Evolutionary conservation across 345 rosid species (phyloP).

Genomic region (Acer saccharum): DNA sequence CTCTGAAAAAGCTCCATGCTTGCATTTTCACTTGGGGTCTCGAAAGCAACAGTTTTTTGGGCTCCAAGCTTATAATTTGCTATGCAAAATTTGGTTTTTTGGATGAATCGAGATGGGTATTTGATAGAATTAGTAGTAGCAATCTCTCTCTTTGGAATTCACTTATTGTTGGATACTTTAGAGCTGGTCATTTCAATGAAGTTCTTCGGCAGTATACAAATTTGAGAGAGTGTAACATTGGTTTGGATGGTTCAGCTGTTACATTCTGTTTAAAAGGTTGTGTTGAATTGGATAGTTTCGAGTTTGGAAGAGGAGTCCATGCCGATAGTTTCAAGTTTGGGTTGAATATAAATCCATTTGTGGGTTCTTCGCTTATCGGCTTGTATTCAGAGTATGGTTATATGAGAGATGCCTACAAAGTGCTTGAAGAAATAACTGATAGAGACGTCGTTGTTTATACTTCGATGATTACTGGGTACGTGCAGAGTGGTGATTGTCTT

Average conservation of each 20-base stretch:
- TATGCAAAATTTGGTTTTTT: slow-evolving; percentile 25
- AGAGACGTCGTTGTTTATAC: slow-evolving; percentile 39
- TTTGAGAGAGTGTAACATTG: slow-evolving; percentile 25
- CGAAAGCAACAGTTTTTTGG: slow-evolving; percentile 13
- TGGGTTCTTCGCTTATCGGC: slow-evolving; percentile 32
- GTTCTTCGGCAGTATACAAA: slow-evolving; percentile 30
- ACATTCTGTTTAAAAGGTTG: slow-evolving; percentile 32
- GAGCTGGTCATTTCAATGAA: slow-evolving; percentile 25
- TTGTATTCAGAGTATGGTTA: slow-evolving; percentile 25
- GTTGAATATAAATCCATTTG: slow-evolving; percentile 17
- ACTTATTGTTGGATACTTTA: slow-evolving; percentile 27
- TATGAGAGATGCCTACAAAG: slow-evolving; percentile 29
- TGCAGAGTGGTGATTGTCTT: slow-evolving; percentile 16
- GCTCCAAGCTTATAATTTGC: slow-evolving; percentile 26
- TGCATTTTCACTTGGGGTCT: slow-evolving; percentile 25
- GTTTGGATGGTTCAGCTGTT: slow-evolving; percentile 22
- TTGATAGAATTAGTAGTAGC: slow-evolving; percentile 19
- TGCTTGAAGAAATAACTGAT: slow-evolving; percentile 35
- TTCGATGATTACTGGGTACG: slow-evolving; percentile 30
- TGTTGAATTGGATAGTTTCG: slow-evolving; percentile 21
- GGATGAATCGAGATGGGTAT: slow-evolving; percentile 30
- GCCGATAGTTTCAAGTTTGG: slow-evolving; percentile 34
- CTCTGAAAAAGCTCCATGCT: slow-evolving; percentile 34
- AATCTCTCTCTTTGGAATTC: slow-evolving; percentile 28
- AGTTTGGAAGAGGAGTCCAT: slow-evolving; percentile 35